Conservation (phyloP, 352 stramenopile species). For the Globisporangium uncinulatum region DNA sequence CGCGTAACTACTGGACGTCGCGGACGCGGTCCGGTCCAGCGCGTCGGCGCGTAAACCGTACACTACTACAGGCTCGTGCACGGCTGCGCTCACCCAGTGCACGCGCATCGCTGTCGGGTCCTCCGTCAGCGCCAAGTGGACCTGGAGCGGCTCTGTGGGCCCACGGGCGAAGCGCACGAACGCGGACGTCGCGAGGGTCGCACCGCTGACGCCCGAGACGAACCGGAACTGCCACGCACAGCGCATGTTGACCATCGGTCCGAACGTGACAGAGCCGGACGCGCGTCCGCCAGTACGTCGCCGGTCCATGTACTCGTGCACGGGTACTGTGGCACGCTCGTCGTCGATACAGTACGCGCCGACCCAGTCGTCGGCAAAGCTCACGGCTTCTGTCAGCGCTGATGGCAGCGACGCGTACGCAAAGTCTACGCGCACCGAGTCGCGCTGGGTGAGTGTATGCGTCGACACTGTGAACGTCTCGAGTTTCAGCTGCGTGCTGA, state of each 20-base stretch:
- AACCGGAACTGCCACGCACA: constrained; percentile 22
- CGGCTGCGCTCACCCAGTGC: constrained; percentile 41
- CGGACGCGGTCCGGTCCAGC: constrained; percentile 6
- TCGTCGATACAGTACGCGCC: constrained; percentile 19
- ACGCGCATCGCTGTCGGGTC: constrained; percentile 35
- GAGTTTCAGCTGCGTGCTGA: constrained; percentile 13
- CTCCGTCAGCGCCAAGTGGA: constrained; percentile 8
- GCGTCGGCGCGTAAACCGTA: constrained; percentile 23
- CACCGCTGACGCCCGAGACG: constrained; percentile 14
- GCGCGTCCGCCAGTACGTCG: background rate
- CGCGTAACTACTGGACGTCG: constrained; percentile 2
- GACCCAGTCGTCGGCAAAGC: constrained; percentile 10
- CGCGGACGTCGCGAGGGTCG: constrained; percentile 23
- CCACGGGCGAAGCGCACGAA: constrained; percentile 28
- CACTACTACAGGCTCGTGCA: constrained; percentile 29
- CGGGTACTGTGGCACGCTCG: constrained; percentile 2
- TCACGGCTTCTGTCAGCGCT: background rate
- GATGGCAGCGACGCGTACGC: constrained; percentile 19
- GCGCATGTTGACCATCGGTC: constrained; percentile 25
- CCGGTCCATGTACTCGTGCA: constrained; percentile 17
- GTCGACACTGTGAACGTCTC: constrained; percentile 24
- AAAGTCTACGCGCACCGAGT: constrained; percentile 27
- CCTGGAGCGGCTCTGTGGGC: constrained; percentile 24
- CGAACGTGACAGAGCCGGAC: constrained; percentile 8
- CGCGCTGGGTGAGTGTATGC: constrained; percentile 22